phyloP scores from a whole-genome alignment of 805 yeast species.

The Nakazawaea wickerhamii region DNA sequence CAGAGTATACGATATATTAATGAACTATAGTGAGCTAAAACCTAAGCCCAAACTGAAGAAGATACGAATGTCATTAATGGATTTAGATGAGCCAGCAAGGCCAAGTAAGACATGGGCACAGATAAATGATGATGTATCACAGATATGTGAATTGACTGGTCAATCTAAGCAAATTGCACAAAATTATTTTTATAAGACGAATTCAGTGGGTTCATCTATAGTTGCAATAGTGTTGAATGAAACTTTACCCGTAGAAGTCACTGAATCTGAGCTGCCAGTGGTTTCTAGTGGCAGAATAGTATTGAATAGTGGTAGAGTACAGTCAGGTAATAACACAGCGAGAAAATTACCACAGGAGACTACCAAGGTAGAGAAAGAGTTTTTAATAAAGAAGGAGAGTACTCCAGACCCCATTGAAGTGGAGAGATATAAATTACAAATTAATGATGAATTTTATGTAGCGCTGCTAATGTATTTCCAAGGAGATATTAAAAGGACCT shows the following conservation, averaged over 20 bases:
- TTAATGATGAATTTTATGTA: constrained; percentile 35
- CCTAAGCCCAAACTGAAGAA: background rate
- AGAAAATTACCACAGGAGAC: too few relatives aligned
- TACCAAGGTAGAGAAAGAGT: too few relatives aligned
- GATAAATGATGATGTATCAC: background rate
- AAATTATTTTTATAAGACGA: background rate
- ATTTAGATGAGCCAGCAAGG: background rate
- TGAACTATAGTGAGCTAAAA: constrained; percentile 3
- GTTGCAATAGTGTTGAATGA: too few relatives aligned
- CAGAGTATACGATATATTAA: constrained; percentile 5
- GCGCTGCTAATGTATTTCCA: constrained; percentile 35
- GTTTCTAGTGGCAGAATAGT: background rate
- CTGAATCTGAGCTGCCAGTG: constrained; percentile 1
- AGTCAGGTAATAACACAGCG: background rate
- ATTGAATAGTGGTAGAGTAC: background rate
- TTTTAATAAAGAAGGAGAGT: too few relatives aligned
- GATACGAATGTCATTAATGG: background rate
- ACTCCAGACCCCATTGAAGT: constrained; percentile 29
- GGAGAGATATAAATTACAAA: constrained; percentile 25
- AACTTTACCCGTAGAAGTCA: too few relatives aligned
- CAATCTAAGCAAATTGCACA: background rate
- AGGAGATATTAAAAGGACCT: constrained; percentile 38
- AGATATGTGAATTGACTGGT: background rate
- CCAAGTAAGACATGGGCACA: constrained; percentile 1
- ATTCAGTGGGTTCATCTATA: background rate